Evolutionary conservation across 805 yeast species (phyloP).

Genomic region (Saccharomycopsis microspora): DNA sequence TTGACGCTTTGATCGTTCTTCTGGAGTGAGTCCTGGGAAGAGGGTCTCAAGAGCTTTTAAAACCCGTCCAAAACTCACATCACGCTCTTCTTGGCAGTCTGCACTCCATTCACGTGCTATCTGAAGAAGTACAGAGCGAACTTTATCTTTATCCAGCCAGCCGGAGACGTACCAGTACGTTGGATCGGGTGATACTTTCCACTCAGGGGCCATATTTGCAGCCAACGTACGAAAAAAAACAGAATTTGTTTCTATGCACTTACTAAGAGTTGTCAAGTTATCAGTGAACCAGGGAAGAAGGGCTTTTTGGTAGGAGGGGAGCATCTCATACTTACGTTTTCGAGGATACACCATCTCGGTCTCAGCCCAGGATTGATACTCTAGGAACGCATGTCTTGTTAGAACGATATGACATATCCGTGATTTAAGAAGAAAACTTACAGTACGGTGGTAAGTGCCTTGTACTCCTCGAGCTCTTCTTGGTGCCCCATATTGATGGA

Average conservation of each 20-base stretch:
- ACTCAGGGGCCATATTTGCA: slow-evolving; percentile 29
- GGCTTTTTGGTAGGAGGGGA: slow-evolving; percentile 29
- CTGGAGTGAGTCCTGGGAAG: slow-evolving; percentile 26
- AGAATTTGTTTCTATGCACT: slow-evolving; percentile 34
- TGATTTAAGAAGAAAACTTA: slow-evolving; percentile 10
- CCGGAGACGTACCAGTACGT: slow-evolving; percentile 31
- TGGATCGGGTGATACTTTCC: slow-evolving; percentile 36
- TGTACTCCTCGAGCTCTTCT: slow-evolving; percentile 18
- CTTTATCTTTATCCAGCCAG: slow-evolving; percentile 41
- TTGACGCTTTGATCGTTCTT: slow-evolving; percentile 27
- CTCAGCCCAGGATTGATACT: slow-evolving; percentile 22
- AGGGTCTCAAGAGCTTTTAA: slow-evolving; percentile 22
- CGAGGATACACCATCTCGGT: slow-evolving; percentile 24
- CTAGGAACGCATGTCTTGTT: not conserved
- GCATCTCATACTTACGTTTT: slow-evolving; percentile 23
- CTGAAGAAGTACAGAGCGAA: slow-evolving; percentile 43
- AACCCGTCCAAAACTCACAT: slow-evolving; percentile 27
- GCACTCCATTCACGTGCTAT: slow-evolving; percentile 51
- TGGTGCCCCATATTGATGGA: not conserved
- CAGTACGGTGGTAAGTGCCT: slow-evolving; percentile 26
- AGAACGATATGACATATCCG: no score
- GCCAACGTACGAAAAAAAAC: slow-evolving; percentile 34
- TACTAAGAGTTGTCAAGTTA: slow-evolving; percentile 29
- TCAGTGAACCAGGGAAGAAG: slow-evolving; percentile 39
- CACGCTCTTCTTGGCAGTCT: slow-evolving; percentile 39